Conservation (phyloP, 192 early-diverging fungal genomes). For the Linnemannia exigua region DNA sequence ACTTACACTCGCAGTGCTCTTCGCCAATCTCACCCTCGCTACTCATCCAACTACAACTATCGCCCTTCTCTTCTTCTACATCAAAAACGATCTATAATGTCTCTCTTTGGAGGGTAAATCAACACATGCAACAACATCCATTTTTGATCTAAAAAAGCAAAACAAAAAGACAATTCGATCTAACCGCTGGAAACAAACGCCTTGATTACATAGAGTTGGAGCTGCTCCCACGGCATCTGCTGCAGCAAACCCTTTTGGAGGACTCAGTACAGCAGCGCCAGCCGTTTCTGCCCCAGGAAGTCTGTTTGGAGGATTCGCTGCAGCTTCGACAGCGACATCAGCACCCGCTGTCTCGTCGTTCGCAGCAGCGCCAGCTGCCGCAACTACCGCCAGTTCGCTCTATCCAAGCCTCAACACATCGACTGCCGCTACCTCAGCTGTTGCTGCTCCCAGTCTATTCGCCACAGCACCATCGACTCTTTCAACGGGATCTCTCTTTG, state of each 20-base stretch:
- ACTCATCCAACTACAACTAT: neutral
- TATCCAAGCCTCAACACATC: conserved; percentile 6
- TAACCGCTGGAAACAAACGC: neutral
- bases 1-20: neutral
- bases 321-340: conserved; percentile 1
- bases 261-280: too few species aligned
- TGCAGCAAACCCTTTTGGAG: conserved; percentile 17
- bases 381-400: conserved; percentile 10
- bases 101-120: conserved; percentile 16
- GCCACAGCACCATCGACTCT: conserved; percentile 19
- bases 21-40: neutral
- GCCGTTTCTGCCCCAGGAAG: neutral
- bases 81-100: neutral
- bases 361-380: neutral
- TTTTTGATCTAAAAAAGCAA: neutral
- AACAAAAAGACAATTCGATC: neutral
- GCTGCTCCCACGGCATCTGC: conserved; percentile 11
- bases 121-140: neutral
- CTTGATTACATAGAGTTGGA: neutral
- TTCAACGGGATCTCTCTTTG: conserved; percentile 28
- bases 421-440: conserved; percentile 8
- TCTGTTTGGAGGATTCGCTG: conserved; percentile 7
- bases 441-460: conserved; percentile 29
- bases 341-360: neutral
- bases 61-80: neutral